Base-by-base conservation (phyloP, 2,329 filamentous ascomycete genomes). In the Fonsecaea pugnacius region DNA sequence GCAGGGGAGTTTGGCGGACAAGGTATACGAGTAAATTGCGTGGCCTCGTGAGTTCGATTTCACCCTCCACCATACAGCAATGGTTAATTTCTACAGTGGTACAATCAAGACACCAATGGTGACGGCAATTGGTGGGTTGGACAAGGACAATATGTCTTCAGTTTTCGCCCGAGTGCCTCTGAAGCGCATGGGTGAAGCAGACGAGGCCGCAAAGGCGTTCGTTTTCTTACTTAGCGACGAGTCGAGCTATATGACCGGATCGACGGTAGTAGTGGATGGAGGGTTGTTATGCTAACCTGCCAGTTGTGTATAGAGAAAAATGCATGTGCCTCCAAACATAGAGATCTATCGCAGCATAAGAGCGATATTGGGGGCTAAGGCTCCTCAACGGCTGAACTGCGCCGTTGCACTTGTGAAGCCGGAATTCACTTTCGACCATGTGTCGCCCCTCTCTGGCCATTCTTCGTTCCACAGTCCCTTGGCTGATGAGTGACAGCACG, bases 171-270 rank as follows among this genome's bases (percentile, higher is more conserved):
- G 51, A 32, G 51, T 62, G 46, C 59, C 48, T 12, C 35, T 60
- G 58, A 30, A 27, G 16, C 38, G 61, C 4, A 59, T 59, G 61
- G 61, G 24, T 14, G 21, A 53, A 24, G 27, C 61, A 38, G 55
- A 52, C 9, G 61, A 64, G 56, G 40, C 40, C 16, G 56, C 56
- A 10, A 64, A 60, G 14, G 40, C 27, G 30, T 51, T 60, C 21
- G 18, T 6, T 32, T 64, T 64, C 46, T 43, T 64, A 21, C 36
- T 64, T 27, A 59, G 55, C 18, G 61, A 60, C 30, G 61, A 64
- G 24, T 14, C 53, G 1, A 64, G 55, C 48, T 64, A 53, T 24
- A 54, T 64, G 55, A 58, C 54, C 3, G 61, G 61, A 21, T 14
- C 40, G 14, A 30, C 36, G 9, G 14, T 51, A 16, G 38, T 59